Percentiles rank a stretch among this genome's conserved stretches.
phyloP scores from a whole-genome alignment of 2,329 filamentous ascomycete species.

The Neocatenulostroma microsporum region DNA sequence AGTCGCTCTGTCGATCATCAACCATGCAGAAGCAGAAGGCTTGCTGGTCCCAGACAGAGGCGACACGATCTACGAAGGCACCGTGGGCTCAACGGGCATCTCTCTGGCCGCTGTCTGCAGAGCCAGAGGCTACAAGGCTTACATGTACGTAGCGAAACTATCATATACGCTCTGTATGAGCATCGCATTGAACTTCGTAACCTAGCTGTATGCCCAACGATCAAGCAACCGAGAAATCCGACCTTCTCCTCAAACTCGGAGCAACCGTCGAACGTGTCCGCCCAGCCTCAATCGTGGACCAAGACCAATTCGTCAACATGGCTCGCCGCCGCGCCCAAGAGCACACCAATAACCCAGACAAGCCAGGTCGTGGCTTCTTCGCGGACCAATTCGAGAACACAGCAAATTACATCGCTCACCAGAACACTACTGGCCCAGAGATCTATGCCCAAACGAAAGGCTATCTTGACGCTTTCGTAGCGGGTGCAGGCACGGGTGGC shows the following conservation, averaged over 20 bases:
- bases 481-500: conserved; percentile 88
- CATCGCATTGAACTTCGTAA: conserved; percentile 10
- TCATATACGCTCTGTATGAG: not conserved
- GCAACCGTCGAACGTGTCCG: conserved; percentile 86
- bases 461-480: conserved; percentile 74
- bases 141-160: conserved; percentile 54
- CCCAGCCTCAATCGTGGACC: conserved; percentile 88
- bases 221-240: conserved; percentile 78
- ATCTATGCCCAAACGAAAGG: conserved; percentile 73
- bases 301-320: conserved; percentile 88
- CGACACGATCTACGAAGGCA: conserved; percentile 96
- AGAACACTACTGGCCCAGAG: conserved; percentile 76
- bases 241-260: conserved; percentile 80
- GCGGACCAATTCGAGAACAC: conserved; percentile 92
- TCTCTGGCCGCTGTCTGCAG: conserved; percentile 83
- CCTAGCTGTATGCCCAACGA: conserved; percentile 84
- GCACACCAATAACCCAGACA: conserved; percentile 54
- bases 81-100: conserved; percentile 92
- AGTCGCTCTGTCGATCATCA: conserved; percentile 85
- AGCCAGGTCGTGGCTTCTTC: conserved; percentile 75
- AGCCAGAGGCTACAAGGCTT: conserved; percentile 79
- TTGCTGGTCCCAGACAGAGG: conserved; percentile 70
- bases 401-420: conserved; percentile 83
- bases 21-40: conserved; percentile 67
- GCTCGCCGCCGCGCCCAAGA: conserved; percentile 68